A percentile compares a stretch with the other conserved stretches of the same genome.
Conservation (phyloP, 192 early-diverging fungal species). For the Bifiguratus adelaidae region DNA sequence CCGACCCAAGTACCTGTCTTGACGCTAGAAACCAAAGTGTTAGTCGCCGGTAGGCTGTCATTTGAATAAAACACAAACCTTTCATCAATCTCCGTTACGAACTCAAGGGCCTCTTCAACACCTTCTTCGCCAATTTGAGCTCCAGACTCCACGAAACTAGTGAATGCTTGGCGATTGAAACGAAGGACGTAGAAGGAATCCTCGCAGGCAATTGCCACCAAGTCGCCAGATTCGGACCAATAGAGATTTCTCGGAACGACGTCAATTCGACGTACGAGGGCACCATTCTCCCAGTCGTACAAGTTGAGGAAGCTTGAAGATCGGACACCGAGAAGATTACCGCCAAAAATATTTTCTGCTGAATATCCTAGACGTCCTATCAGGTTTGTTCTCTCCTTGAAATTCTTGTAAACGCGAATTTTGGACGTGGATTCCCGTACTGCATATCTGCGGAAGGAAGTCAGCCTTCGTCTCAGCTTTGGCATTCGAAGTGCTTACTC, state of each 20-base stretch:
- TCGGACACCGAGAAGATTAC: constrained; percentile 81
- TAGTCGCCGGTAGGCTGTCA: not conserved
- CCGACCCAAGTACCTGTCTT: constrained; percentile 96
- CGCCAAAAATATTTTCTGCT: constrained; percentile 93
- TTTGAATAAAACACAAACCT: constrained; percentile 23
- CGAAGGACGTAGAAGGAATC: constrained; percentile 94
- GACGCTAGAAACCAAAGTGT: constrained; percentile 39
- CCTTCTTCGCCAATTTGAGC: constrained; percentile 80
- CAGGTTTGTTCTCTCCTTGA: constrained; percentile 80
- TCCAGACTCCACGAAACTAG: constrained; percentile 56
- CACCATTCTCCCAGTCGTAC: constrained; percentile 96
- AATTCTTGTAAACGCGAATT: constrained; percentile 87
- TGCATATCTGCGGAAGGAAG: constrained; percentile 44
- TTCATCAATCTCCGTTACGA: constrained; percentile 87
- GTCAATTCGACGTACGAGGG: constrained; percentile 86
- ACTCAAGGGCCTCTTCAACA: constrained; percentile 92
- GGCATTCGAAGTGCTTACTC: constrained; percentile 34
- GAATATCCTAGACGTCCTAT: constrained; percentile 62
- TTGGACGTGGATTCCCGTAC: constrained; percentile 89
- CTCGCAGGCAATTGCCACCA: constrained; percentile 86
- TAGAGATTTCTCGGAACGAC: constrained; percentile 77
- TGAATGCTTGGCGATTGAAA: constrained; percentile 81
- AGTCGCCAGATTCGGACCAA: constrained; percentile 93
- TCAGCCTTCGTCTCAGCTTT: not conserved
- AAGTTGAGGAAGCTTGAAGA: constrained; percentile 82